Conservation (phyloP, 495 filamentous ascomycete species). For the Talaromyces wortmannii region DNA sequence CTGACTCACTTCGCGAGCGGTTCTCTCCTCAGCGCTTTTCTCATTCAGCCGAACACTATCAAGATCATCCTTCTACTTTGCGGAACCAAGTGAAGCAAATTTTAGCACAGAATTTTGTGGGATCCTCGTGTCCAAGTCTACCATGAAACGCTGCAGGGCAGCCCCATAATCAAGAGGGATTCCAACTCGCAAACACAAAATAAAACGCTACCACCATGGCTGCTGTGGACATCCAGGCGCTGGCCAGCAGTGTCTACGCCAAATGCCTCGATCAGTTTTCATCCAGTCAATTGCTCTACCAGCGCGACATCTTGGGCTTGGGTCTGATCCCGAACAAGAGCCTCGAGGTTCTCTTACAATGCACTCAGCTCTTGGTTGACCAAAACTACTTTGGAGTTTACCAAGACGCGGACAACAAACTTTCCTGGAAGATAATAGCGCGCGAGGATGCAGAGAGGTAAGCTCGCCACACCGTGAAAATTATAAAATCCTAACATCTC, state of each 20-base stretch:
- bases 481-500: not conserved
- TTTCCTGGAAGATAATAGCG: constrained; percentile 62
- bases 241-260: constrained; percentile 39
- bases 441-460: constrained; percentile 68
- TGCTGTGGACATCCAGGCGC: constrained; percentile 16
- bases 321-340: constrained; percentile 54
- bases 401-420: constrained; percentile 38
- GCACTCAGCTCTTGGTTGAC: constrained; percentile 55
- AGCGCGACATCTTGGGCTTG: constrained; percentile 58
- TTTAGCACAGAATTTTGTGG: not conserved
- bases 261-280: constrained; percentile 30
- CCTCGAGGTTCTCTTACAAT: constrained; percentile 47
- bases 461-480: constrained; percentile 6
- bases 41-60: too few species aligned
- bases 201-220: not conserved
- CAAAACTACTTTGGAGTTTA: constrained; percentile 62
- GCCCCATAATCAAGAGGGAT: not conserved
- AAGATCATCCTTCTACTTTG: too few species aligned
- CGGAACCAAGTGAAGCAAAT: not conserved
- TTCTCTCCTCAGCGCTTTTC: too few species aligned
- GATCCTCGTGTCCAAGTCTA: not conserved
- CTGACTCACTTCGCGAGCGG: too few species aligned
- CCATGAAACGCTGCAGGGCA: not conserved
- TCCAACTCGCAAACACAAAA: not conserved
- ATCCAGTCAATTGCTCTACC: constrained; percentile 51